Conservation (phyloP, 139 green algal species). For the Gonium pectorale region DNA sequence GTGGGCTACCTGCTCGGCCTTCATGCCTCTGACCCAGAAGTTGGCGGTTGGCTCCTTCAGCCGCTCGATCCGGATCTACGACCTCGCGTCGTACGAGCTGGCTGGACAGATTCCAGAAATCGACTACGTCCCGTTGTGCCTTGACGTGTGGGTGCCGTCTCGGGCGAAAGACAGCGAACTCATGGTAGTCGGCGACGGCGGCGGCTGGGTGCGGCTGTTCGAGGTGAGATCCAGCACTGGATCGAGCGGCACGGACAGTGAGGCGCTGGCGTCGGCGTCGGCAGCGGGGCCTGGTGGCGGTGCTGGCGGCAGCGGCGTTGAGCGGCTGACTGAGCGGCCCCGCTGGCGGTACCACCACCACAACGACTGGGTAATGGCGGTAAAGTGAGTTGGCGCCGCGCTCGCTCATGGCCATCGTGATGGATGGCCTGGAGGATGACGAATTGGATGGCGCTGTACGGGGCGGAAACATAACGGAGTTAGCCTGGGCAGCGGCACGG, state of each 20-base stretch:
- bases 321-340: conserved; percentile 46
- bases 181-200: conserved; percentile 69
- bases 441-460: too few relatives aligned
- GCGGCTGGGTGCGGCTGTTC: conserved; percentile 69
- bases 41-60: conserved; percentile 66
- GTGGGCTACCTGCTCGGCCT: conserved; percentile 63
- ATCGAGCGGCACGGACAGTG: neutral
- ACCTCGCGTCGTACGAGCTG: conserved; percentile 61
- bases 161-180: conserved; percentile 61
- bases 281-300: conserved; percentile 34
- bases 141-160: conserved; percentile 64
- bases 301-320: conserved; percentile 23
- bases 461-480: too few relatives aligned
- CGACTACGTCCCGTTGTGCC: conserved; percentile 65
- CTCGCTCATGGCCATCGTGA: too few relatives aligned
- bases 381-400: conserved; percentile 36
- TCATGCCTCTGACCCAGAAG: conserved; percentile 66
- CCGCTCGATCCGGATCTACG: conserved; percentile 71
- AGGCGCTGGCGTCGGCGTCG: neutral
- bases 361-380: conserved; percentile 60
- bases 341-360: conserved; percentile 61
- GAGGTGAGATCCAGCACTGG: conserved; percentile 36
- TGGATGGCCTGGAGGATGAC: too few relatives aligned
- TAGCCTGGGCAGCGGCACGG: too few relatives aligned
- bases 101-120: conserved; percentile 66